Conservation (phyloP, 306 rosid species). For the Phaseolus lunatus region DNA sequence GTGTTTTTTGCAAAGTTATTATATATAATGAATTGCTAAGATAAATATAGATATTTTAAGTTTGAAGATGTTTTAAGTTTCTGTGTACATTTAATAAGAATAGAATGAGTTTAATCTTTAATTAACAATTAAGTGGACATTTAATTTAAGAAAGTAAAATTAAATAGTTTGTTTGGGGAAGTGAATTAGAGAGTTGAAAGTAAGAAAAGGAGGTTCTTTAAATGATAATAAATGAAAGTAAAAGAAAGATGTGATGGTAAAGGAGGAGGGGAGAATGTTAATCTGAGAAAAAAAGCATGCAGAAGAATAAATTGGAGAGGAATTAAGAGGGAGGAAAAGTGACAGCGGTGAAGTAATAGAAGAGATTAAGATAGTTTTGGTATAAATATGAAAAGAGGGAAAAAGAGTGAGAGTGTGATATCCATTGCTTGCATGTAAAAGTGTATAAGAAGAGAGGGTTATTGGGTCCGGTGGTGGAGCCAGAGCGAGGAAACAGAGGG, state of each 20-base stretch:
- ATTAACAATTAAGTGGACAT: no score
- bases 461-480: background rate
- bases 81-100: background rate
- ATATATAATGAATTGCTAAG: background rate
- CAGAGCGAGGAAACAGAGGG: conserved; percentile 23
- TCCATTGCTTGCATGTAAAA: background rate
- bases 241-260: background rate
- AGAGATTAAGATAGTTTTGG: background rate
- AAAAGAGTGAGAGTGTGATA: background rate
- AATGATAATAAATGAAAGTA: background rate
- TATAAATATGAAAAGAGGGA: background rate
- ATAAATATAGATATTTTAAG: background rate
- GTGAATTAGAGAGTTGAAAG: background rate
- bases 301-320: background rate
- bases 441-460: conserved; percentile 8
- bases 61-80: no score
- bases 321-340: background rate
- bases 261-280: background rate
- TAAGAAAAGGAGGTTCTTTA: background rate
- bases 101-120: background rate
- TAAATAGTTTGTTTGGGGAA: background rate
- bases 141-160: background rate
- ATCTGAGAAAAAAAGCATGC: background rate
- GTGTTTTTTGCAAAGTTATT: background rate
- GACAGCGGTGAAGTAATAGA: background rate